Evolutionary conservation across 1,139 yeast genomes (phyloP).

Genomic region (Yueomyces sp.): DNA sequence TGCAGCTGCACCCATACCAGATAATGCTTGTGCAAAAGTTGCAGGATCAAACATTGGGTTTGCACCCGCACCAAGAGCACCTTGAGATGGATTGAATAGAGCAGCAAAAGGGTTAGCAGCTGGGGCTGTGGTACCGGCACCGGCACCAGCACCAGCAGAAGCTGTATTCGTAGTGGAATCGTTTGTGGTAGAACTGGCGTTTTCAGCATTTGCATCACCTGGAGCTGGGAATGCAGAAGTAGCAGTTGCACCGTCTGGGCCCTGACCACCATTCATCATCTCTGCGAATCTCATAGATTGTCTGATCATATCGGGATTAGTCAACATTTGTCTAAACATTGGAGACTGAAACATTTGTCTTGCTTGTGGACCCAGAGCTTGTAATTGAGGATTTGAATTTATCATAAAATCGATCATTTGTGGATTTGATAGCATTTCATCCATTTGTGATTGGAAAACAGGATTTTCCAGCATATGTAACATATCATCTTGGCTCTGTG

Average conservation of each 20-base stretch:
- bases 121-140: constrained; percentile 11
- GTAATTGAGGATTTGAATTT: constrained; percentile 69
- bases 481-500: constrained; percentile 65
- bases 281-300: constrained; percentile 67
- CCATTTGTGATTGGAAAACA: constrained; percentile 67
- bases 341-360: constrained; percentile 80
- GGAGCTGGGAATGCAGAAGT: constrained; percentile 27
- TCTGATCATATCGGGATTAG: constrained; percentile 78
- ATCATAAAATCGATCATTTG: constrained; percentile 77
- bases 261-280: constrained; percentile 28
- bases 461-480: constrained; percentile 71
- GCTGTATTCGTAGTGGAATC: constrained; percentile 7
- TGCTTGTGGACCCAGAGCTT: constrained; percentile 82
- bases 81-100: constrained; percentile 30
- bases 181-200: constrained; percentile 3
- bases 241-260: constrained; percentile 21
- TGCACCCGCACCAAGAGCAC: constrained; percentile 7
- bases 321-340: constrained; percentile 68
- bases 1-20: constrained; percentile 11
- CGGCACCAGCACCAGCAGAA: constrained; percentile 7
- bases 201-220: constrained; percentile 13
- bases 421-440: constrained; percentile 63
- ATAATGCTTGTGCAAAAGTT: neutral
- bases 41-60: constrained; percentile 1
- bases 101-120: constrained; percentile 43